Evolutionary conservation across 2,329 filamentous ascomycete species (phyloP).

Genomic region (Pseudocercospora macadamiae): DNA sequence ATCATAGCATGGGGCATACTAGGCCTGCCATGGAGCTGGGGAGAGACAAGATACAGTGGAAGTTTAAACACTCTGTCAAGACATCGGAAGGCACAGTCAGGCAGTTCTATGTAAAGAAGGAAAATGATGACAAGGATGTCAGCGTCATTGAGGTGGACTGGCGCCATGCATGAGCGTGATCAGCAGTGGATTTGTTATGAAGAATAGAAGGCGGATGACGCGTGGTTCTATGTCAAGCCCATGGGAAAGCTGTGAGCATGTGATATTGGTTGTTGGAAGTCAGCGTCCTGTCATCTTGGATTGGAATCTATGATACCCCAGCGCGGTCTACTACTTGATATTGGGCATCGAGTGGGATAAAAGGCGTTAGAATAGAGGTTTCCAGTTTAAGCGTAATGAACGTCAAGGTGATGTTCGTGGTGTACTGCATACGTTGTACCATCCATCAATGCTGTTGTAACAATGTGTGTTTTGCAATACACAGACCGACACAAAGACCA

Average conservation of each 20-base stretch:
- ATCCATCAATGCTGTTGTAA: no score
- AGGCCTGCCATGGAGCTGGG: constrained; percentile 29
- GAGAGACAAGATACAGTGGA: constrained; percentile 33
- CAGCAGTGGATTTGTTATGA: not conserved
- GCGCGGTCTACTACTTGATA: not conserved
- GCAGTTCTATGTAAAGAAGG: constrained; percentile 33
- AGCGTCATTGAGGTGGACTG: constrained; percentile 36
- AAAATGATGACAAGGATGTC: constrained; percentile 10
- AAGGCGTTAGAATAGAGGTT: not conserved
- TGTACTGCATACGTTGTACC: no score
- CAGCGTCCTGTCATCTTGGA: not conserved
- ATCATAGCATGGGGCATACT: constrained; percentile 32
- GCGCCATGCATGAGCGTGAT: not conserved
- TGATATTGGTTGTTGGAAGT: not conserved
- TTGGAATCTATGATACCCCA: not conserved
- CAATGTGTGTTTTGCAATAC: no score
- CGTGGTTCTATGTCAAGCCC: no score
- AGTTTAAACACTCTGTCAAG: constrained; percentile 29
- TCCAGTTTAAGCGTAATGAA: not conserved
- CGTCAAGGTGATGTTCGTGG: not conserved
- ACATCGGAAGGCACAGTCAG: constrained; percentile 27
- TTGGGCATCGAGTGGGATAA: not conserved
- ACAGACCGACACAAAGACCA: no score
- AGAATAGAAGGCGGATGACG: not conserved
- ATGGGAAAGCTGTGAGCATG: not conserved